phyloP scores from a whole-genome alignment of 352 stramenopile genomes.

The Globisporangium solare region DNA sequence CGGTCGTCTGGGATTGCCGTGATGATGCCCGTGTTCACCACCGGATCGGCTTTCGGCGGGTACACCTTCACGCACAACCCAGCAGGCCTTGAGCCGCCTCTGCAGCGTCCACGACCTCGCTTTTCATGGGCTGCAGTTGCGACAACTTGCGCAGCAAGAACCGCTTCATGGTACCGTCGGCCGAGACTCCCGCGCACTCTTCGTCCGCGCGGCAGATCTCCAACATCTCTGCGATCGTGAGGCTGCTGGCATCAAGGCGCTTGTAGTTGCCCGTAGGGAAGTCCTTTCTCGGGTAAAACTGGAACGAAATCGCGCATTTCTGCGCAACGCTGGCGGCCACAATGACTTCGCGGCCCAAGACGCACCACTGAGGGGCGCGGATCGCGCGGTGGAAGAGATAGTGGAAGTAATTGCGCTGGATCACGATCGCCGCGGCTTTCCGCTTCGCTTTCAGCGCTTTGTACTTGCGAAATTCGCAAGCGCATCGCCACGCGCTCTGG shows the following conservation, averaged over 20 bases:
- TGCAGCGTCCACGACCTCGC: not conserved
- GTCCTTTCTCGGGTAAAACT: conserved; percentile 74
- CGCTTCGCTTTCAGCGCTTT: conserved; percentile 25
- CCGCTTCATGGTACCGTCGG: conserved; percentile 66
- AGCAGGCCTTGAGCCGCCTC: conserved; percentile 20
- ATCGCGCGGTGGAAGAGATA: conserved; percentile 66
- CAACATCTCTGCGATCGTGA: conserved; percentile 41
- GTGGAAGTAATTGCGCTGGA: conserved; percentile 69
- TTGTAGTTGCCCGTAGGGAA: conserved; percentile 68
- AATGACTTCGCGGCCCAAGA: conserved; percentile 57
- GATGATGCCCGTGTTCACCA: conserved; percentile 57
- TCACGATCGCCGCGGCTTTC: conserved; percentile 32
- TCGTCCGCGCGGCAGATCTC: conserved; percentile 64
- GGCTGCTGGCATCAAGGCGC: conserved; percentile 23
- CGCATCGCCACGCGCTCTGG: conserved; percentile 36
- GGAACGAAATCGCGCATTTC: conserved; percentile 62
- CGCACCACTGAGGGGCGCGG: conserved; percentile 54
- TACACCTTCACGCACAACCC: conserved; percentile 65
- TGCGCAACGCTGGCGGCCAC: conserved; percentile 55
- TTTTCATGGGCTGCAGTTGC: conserved; percentile 51
- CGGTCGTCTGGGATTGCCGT: conserved; percentile 43
- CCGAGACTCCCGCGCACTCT: conserved; percentile 63
- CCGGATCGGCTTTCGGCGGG: conserved; percentile 34
- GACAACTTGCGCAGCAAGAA: conserved; percentile 74
- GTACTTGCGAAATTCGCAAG: conserved; percentile 23